A percentile compares a stretch with the other conserved stretches of the same genome.
Conservation (phyloP, 2,329 filamentous ascomycete genomes). For the Colletotrichum liaoningense region DNA sequence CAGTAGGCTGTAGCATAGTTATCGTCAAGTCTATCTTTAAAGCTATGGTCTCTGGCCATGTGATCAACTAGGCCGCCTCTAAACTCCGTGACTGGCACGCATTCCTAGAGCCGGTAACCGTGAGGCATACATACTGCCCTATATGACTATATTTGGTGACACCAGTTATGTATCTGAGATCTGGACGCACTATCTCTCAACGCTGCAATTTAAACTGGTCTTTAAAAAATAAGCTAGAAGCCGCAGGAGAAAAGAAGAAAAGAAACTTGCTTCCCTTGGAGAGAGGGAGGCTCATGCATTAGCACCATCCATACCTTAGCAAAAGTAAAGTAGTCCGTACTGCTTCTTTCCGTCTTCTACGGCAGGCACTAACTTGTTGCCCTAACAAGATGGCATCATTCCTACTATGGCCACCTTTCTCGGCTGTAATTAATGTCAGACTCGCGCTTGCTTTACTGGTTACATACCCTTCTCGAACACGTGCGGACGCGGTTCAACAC, state of each 20-base stretch:
- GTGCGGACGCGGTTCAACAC: background rate
- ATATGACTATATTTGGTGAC: background rate
- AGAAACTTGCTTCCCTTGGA: background rate
- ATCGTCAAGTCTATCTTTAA: background rate
- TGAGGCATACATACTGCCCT: background rate
- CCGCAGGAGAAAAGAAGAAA: background rate
- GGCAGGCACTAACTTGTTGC: background rate
- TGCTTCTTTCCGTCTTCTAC: background rate
- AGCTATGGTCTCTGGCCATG: background rate
- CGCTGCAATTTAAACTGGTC: background rate
- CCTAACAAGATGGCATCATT: background rate
- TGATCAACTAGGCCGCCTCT: background rate
- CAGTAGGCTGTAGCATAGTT: background rate
- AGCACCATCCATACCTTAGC: too few relatives aligned
- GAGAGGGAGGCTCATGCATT: background rate
- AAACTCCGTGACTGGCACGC: background rate
- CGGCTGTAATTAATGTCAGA: slow-evolving; percentile 1
- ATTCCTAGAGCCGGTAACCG: background rate
- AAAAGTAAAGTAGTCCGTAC: too few relatives aligned
- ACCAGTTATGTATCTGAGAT: background rate
- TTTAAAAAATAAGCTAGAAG: background rate
- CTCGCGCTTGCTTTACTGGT: slow-evolving; percentile 6
- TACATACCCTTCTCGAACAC: background rate
- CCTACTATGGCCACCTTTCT: background rate
- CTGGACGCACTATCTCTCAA: background rate